A percentile compares a stretch with the other conserved stretches of the same genome.
phyloP scores from a whole-genome alignment of 768 basidiomycete species.

The Leccinum aurantiacum region DNA sequence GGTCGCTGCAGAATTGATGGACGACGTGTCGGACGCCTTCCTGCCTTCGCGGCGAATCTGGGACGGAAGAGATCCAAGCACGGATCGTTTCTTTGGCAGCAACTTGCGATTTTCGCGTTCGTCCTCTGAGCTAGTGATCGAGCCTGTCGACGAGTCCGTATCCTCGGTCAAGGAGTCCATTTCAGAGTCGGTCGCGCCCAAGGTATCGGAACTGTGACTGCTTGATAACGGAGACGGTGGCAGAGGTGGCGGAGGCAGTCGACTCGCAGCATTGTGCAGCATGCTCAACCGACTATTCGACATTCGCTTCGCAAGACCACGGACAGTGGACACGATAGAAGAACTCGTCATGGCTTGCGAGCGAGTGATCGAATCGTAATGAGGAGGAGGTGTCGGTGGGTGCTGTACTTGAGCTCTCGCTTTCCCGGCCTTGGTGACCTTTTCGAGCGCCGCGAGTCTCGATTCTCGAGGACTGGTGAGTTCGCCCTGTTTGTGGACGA shows the following conservation, averaged over 20 bases:
- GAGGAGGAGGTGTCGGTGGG: slow-evolving; percentile 44
- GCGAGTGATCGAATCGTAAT: slow-evolving; percentile 34
- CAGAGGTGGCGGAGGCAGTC: slow-evolving; percentile 18
- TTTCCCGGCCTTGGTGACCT: slow-evolving; percentile 53
- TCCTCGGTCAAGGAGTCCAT: slow-evolving; percentile 65
- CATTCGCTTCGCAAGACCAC: slow-evolving; percentile 58
- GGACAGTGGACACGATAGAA: slow-evolving; percentile 53
- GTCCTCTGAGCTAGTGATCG: slow-evolving; percentile 49
- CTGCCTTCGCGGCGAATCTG: slow-evolving; percentile 43
- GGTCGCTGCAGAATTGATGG: slow-evolving; percentile 37
- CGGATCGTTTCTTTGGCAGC: slow-evolving; percentile 39
- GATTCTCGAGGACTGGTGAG: slow-evolving; percentile 39
- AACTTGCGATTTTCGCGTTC: slow-evolving; percentile 33
- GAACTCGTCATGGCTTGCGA: slow-evolving; percentile 29
- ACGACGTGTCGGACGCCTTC: slow-evolving; percentile 36
- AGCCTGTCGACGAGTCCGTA: slow-evolving; percentile 55
- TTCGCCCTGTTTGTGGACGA: slow-evolving; percentile 32
- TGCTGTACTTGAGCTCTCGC: slow-evolving; percentile 50
- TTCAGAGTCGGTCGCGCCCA: slow-evolving; percentile 53
- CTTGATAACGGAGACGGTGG: slow-evolving; percentile 36
- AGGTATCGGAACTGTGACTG: slow-evolving; percentile 44
- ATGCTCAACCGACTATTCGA: slow-evolving; percentile 42
- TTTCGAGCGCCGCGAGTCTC: slow-evolving; percentile 53
- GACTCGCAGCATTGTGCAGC: slow-evolving; percentile 17
- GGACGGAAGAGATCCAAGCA: slow-evolving; percentile 47